These are phyloP conservation scores for Symbiodinium pilosum DNA, from an alignment of 73 alveolate genomes.

Conservation along the genomic window DNA sequence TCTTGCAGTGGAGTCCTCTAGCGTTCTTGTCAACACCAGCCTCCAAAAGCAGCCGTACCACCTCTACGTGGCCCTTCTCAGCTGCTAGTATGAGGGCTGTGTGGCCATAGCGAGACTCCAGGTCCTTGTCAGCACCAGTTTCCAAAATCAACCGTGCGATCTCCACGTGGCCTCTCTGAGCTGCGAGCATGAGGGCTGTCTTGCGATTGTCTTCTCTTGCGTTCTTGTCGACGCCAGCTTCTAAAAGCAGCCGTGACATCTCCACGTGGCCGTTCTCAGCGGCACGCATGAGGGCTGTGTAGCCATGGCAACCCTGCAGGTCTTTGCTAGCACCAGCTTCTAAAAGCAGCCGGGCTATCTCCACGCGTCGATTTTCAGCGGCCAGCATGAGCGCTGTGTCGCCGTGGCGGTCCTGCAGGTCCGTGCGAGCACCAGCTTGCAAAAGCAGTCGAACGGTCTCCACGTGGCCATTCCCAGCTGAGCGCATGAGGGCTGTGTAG, in stretches of 20 bases:
- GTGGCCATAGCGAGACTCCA: not conserved
- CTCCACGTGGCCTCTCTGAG: not conserved
- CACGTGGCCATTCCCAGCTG: not conserved
- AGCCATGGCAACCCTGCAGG: not conserved
- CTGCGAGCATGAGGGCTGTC: not conserved
- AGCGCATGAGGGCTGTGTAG: not conserved
- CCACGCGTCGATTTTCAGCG: not conserved
- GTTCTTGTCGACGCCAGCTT: not conserved
- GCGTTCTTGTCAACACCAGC: not conserved
- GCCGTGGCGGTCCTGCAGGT: not conserved
- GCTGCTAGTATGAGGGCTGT: not conserved
- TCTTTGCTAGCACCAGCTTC: not conserved
- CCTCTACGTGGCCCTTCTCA: not conserved
- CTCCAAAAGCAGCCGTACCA: not conserved
- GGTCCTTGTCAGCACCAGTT: not conserved
- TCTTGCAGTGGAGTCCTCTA: not conserved
- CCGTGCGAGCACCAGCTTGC: not conserved
- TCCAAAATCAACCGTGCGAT: not conserved
- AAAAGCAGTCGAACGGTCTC: not conserved
- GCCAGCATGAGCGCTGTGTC: not conserved
- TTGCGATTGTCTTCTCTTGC: not conserved
- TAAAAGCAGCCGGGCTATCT: not conserved
- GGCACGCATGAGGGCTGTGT: not conserved
- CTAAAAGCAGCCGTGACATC: not conserved
- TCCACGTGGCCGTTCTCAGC: not conserved